Evolutionary conservation across 192 early-diverging fungal species (phyloP).

Genomic region (Cladochytrium replicatum): DNA sequence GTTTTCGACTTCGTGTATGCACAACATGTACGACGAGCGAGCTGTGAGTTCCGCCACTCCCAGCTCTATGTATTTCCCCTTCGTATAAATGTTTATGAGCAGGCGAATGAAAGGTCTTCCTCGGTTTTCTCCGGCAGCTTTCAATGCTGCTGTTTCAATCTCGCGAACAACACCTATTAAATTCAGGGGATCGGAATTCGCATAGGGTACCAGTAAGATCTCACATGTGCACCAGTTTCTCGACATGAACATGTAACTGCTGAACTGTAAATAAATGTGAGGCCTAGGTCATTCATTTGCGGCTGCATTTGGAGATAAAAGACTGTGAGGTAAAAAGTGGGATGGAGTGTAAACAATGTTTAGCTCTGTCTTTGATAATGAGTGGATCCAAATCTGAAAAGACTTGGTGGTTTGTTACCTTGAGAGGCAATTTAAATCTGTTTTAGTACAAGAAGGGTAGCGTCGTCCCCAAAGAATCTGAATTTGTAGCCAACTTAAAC

Average conservation of each 20-base stretch:
- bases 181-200: too few species aligned
- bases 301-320: too few species aligned
- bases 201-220: too few species aligned
- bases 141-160: slow-evolving; percentile 76
- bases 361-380: too few species aligned
- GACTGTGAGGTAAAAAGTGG: too few species aligned
- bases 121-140: slow-evolving; percentile 59
- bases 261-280: too few species aligned
- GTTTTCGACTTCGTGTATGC: slow-evolving; percentile 2
- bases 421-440: too few species aligned
- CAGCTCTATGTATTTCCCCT: slow-evolving; percentile 42
- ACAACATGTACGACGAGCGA: slow-evolving; percentile 1
- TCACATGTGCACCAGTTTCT: slow-evolving; percentile 60
- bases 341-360: too few species aligned
- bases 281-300: too few species aligned
- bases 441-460: too few species aligned
- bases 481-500: slow-evolving; percentile 95
- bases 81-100: slow-evolving; percentile 59
- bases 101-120: slow-evolving; percentile 54
- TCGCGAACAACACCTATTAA: slow-evolving; percentile 71
- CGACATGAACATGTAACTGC: slow-evolving; percentile 70
- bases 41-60: slow-evolving; percentile 4
- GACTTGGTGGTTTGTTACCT: too few species aligned
- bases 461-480: slow-evolving; percentile 85
- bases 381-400: too few species aligned